Evolutionary conservation across 176 grass and related monocot species (phyloP).

Genomic region (Oryza officinalis): DNA sequence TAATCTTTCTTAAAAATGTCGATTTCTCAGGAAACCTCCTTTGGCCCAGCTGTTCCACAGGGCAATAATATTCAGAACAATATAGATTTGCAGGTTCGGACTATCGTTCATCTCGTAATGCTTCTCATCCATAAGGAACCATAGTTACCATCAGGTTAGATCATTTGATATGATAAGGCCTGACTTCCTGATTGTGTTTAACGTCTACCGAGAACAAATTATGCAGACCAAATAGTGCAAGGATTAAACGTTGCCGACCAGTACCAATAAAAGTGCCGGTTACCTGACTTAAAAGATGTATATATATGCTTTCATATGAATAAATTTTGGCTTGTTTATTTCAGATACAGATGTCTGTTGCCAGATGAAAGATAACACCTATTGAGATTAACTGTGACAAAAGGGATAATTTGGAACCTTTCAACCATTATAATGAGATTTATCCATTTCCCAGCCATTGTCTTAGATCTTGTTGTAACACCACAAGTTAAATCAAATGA

Average conservation of each 20-base stretch:
- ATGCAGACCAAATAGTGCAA: neutral
- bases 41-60: neutral
- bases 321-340: neutral
- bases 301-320: neutral
- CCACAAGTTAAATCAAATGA: neutral
- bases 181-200: neutral
- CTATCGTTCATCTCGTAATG: neutral
- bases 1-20: neutral
- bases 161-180: slow-evolving; percentile 4
- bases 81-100: neutral
- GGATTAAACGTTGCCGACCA: neutral
- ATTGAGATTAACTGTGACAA: neutral
- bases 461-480: neutral
- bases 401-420: neutral
- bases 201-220: neutral
- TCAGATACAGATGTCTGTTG: neutral
- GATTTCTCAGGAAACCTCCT: neutral
- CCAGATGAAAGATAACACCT: neutral
- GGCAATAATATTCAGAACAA: neutral
- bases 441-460: neutral
- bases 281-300: neutral
- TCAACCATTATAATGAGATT: neutral
- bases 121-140: neutral
- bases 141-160: neutral
- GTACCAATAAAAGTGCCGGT: neutral